Percentiles rank a stretch among this genome's conserved stretches.
Conservation (phyloP, 1,284 basidiomycete genomes). For the Ganoderma meredithae region DNA sequence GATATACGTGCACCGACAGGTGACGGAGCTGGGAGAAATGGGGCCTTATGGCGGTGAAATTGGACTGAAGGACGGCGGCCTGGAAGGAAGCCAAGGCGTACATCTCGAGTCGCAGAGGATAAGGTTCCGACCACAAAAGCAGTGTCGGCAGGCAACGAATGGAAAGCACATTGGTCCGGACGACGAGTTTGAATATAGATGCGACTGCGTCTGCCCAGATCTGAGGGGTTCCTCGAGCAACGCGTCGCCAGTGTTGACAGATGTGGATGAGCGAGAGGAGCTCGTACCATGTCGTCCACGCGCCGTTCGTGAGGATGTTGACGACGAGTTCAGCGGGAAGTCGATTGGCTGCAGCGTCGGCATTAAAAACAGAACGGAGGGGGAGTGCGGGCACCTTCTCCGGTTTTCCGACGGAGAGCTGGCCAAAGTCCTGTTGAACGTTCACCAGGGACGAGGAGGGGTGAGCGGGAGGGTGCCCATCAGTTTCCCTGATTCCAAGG, state of each 20-base stretch:
- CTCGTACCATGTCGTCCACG: neutral
- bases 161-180: neutral
- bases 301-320: neutral
- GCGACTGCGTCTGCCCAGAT: neutral
- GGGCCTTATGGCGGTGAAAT: neutral
- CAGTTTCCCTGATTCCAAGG: neutral
- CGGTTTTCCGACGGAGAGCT: neutral
- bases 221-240: conserved; percentile 2
- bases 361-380: neutral
- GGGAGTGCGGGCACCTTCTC: neutral
- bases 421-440: neutral
- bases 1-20: neutral
- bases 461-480: neutral
- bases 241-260: neutral
- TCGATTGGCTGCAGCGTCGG: neutral
- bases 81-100: neutral
- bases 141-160: neutral
- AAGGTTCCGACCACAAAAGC: neutral
- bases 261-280: neutral
- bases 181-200: neutral
- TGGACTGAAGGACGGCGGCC: neutral
- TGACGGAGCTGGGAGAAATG: neutral
- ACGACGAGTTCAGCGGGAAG: neutral
- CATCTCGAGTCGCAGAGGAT: neutral
- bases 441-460: neutral